These are phyloP conservation scores for Geranium brycei DNA, from an alignment of 345 rosid species.

Conservation along the genomic window DNA sequence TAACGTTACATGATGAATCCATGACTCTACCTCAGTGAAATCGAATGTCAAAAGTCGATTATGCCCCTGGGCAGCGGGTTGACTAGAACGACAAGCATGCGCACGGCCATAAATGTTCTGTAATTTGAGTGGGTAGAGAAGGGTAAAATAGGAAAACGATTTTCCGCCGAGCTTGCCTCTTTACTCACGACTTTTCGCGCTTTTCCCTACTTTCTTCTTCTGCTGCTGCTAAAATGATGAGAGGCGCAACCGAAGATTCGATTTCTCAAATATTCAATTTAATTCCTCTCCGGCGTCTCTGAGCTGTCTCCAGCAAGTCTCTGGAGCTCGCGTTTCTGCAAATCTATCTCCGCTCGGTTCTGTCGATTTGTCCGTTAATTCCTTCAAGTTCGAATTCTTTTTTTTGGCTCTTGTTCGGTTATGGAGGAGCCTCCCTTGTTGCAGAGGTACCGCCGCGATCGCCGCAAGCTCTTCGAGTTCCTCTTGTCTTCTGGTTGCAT, in stretches of 20 bases:
- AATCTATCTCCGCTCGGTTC: not conserved
- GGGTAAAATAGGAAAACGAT: not conserved
- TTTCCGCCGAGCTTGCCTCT: not conserved
- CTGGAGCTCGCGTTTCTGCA: not conserved
- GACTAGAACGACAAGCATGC: too few relatives aligned
- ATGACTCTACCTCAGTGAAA: too few relatives aligned
- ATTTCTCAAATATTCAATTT: not conserved
- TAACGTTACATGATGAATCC: too few relatives aligned
- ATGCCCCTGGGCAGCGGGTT: too few relatives aligned
- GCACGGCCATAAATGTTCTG: not conserved
- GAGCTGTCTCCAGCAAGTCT: not conserved
- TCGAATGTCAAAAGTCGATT: too few relatives aligned
- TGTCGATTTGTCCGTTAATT: not conserved
- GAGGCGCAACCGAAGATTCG: not conserved
- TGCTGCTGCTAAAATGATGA: not conserved
- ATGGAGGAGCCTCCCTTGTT: conserved; percentile 31
- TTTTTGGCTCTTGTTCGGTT: not conserved
- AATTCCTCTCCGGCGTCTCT: not conserved
- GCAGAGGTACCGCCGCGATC: conserved; percentile 69
- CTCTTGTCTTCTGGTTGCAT: conserved; percentile 50
- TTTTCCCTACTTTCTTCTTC: not conserved
- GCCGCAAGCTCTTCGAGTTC: conserved; percentile 74
- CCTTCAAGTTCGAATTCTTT: not conserved
- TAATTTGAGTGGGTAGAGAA: not conserved
- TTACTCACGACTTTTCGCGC: not conserved